These are phyloP conservation scores for Globisporangium perplexum DNA, from an alignment of 352 stramenopile species.

Conservation along the genomic window DNA sequence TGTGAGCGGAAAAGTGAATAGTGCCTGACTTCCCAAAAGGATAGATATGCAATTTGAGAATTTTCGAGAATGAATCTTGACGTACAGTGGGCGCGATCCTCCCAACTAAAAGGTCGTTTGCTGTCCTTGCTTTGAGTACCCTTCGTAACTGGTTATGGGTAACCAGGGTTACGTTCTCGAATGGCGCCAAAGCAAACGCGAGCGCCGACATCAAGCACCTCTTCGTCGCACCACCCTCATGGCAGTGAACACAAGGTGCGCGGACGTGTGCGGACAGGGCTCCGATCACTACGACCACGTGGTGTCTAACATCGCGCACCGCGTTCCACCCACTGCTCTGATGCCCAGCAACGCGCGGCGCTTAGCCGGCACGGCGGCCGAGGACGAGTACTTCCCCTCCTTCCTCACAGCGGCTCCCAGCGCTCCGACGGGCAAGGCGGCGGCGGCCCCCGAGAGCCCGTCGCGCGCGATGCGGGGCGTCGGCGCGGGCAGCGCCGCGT, in stretches of 20 bases:
- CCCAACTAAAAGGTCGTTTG: not conserved
- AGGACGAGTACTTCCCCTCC: constrained; percentile 76
- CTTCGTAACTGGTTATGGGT: too few relatives aligned
- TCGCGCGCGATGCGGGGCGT: constrained; percentile 21
- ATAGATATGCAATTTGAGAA: too few relatives aligned
- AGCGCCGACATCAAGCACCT: too few relatives aligned
- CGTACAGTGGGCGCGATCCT: not conserved
- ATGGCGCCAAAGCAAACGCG: constrained; percentile 7
- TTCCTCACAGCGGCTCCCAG: constrained; percentile 54
- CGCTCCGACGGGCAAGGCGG: constrained; percentile 28
- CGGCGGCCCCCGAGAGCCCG: constrained; percentile 44
- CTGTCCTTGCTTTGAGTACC: too few relatives aligned
- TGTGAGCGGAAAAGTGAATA: too few relatives aligned
- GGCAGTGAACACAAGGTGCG: constrained; percentile 8
- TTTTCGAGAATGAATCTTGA: too few relatives aligned
- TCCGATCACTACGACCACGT: not conserved
- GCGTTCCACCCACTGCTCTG: too few relatives aligned
- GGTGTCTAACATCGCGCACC: not conserved
- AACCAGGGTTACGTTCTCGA: constrained; percentile 3
- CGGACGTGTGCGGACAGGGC: too few relatives aligned
- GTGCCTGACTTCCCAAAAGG: too few relatives aligned
- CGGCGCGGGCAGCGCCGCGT: constrained; percentile 19
- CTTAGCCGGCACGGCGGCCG: constrained; percentile 21
- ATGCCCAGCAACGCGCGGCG: constrained; percentile 9
- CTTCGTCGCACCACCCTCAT: not conserved